Base-by-base conservation (phyloP, 116 monocot genomes). In the Zostera marina region DNA sequence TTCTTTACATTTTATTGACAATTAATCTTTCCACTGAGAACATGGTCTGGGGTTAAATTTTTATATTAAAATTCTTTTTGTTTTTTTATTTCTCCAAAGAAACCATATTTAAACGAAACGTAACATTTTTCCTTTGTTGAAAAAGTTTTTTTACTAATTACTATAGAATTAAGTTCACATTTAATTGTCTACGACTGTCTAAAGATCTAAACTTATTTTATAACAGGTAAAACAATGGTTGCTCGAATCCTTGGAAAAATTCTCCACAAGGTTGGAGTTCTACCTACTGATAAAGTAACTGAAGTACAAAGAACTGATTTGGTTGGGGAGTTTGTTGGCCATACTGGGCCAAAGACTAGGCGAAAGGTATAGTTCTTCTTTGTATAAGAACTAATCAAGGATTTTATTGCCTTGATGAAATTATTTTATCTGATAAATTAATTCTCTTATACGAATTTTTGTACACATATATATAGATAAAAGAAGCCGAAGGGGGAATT, bases 311-410 rank as follows among this genome's bases (percentile, higher is more conserved):
- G 94, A 26, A 88, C 89, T 24, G 94, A 96, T 73, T 77, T 96
- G 58, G 89, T 96, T 54, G 94, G 94, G 26, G 94, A 96, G 58
- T 96, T 96, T 53, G 89, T 96, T 15, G 96, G 96, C 42, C 96
- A 96, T 62, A 96, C 96, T n/a, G 96, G 96, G 52, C 96, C 96
- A 59, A 96, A 85, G 69, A 96, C 96, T 23, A 84, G 88, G 68
- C 52, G 76, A 52, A 96, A 89, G 94, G 94, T 84, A 75, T 51
- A 0, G 5, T 12, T 41, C 3, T 43, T 44, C 42, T 39, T 32
- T 9, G 32, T 32, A 32, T 32, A 32, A 32, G 32, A 32, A 32
- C 32, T 32, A 32, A 32, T 32, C 32, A 32, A 32, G 32, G 32
- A 5, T 32, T 32, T 32, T 32, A 32, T 32, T 32, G 32, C 32